phyloP scores from a whole-genome alignment of 2,329 filamentous ascomycete genomes.

The Exophiala lecanii-corni region DNA sequence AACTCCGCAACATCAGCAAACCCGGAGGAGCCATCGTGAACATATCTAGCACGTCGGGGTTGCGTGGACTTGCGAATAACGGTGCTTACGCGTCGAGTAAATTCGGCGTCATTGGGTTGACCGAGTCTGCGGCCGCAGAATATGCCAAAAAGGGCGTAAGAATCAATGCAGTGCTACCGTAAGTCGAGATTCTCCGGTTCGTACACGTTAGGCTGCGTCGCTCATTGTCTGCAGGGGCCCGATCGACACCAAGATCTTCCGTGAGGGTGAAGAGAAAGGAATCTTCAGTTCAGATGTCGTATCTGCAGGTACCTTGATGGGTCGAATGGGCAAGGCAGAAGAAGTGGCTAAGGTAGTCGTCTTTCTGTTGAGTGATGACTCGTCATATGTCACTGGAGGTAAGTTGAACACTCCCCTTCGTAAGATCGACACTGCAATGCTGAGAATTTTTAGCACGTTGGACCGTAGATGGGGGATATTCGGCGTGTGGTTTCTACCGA shows the following conservation, averaged over 20 bases:
- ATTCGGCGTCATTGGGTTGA: conserved; percentile 42
- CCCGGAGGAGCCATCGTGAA: conserved; percentile 38
- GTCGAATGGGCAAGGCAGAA: conserved; percentile 14
- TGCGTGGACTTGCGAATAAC: conserved; percentile 33
- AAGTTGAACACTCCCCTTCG: neutral
- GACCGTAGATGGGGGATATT: conserved; percentile 15
- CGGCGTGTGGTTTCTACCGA: conserved; percentile 14
- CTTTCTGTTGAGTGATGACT: conserved; percentile 44
- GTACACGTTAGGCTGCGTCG: no score
- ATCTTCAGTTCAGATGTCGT: conserved; percentile 11
- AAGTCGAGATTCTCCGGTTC: no score
- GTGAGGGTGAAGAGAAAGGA: conserved; percentile 13
- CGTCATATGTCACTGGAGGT: conserved; percentile 45
- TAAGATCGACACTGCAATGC: neutral
- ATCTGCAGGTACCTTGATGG: conserved; percentile 12
- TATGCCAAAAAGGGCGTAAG: conserved; percentile 31
- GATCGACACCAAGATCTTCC: conserved; percentile 17
- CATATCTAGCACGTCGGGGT: conserved; percentile 37
- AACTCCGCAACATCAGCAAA: conserved; percentile 37
- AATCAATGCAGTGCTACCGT: conserved; percentile 35
- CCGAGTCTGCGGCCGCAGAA: conserved; percentile 36
- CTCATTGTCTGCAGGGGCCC: conserved; percentile 11
- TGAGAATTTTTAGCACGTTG: conserved; percentile 6
- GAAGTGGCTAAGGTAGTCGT: conserved; percentile 42
- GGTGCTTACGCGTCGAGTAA: conserved; percentile 42